Evolutionary conservation across 1,284 basidiomycete genomes (phyloP), one percentile per base, ranked within the genome.

Genomic region (Hymenochaete sp.): DNA sequence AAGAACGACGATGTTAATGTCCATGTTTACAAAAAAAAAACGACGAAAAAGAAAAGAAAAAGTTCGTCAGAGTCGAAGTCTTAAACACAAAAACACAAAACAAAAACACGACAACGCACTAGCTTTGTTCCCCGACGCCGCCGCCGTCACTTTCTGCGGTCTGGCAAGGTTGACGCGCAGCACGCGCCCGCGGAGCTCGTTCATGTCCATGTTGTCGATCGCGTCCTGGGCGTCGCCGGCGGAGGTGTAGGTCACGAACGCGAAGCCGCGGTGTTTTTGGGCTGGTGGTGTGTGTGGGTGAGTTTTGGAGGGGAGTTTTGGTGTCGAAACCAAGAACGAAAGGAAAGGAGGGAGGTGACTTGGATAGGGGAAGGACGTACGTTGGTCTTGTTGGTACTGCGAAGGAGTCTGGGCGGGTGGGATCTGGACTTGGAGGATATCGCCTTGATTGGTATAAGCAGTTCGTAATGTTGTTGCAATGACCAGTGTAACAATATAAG

Each of bases 121-220:
- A 42, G 86, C 80, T 66, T 81, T 73, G 64, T 86, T 88, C 35
- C 77, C 78, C 47, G 70, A 67, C 22, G 74, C 72, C 53, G 83
- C 79, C 28, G 75, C 61, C 2, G 72, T 71, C 2, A 71, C 71
- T 56, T 83, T 87, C 68, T 78, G 73, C 3, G 82, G 82, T 29
- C 80, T 71, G 14, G 86, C 86, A 26, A 87, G 62, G 56, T 83
- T 88, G 37, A 87, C 84, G 59, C 82, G 84, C 50, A 89, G 62
- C 19, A 88, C 82, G 45, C 73, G 75, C 25, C 82, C 84, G 18
- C 69, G 67, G 26, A 88, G 63, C 59, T 88, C 86, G 55, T 89
- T 89, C 58, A 87, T 67, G 60, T 89, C 86, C 85, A 89, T 89
- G 62, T 89, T 89, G 67, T 89, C 86, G 52, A 89, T 89, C 37